Conservation (phyloP, 2,329 filamentous ascomycete genomes). For the Penicillium freii region DNA sequence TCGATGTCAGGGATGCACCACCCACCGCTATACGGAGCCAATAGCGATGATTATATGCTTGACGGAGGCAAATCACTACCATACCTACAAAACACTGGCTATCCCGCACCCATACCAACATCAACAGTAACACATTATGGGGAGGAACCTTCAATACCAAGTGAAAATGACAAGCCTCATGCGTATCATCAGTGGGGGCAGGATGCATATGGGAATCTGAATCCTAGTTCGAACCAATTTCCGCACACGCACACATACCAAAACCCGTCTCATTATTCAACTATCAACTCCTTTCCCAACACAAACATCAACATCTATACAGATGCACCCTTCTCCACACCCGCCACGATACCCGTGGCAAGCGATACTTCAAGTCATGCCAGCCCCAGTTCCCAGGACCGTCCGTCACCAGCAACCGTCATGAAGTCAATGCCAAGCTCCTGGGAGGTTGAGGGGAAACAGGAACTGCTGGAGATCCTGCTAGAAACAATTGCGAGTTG, state of each 20-base stretch:
- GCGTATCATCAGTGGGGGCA: not conserved
- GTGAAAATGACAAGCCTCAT: not conserved
- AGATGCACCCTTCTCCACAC: not conserved
- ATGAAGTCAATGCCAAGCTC: slow-evolving; percentile 17
- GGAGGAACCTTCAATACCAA: not conserved
- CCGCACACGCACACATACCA: not conserved
- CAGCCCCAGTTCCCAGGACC: not conserved
- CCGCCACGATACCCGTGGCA: not conserved
- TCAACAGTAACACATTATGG: not conserved
- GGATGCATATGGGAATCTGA: not conserved
- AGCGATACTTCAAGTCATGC: not conserved
- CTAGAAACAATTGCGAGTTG: slow-evolving; percentile 30
- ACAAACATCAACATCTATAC: not conserved
- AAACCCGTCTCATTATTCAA: slow-evolving; percentile 1
- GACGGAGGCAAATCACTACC: not conserved
- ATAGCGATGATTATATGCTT: not conserved
- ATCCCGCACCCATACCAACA: not conserved
- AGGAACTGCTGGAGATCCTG: slow-evolving; percentile 25
- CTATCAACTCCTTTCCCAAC: not conserved
- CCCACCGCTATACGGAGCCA: not conserved
- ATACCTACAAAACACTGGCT: not conserved
- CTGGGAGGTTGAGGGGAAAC: slow-evolving; percentile 28
- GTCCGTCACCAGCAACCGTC: slow-evolving; percentile 3
- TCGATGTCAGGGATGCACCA: not conserved
- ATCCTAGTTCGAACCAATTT: not conserved